Base-by-base conservation (phyloP, 352 stramenopile genomes). In the Phytophthora macrochlamydospora region DNA sequence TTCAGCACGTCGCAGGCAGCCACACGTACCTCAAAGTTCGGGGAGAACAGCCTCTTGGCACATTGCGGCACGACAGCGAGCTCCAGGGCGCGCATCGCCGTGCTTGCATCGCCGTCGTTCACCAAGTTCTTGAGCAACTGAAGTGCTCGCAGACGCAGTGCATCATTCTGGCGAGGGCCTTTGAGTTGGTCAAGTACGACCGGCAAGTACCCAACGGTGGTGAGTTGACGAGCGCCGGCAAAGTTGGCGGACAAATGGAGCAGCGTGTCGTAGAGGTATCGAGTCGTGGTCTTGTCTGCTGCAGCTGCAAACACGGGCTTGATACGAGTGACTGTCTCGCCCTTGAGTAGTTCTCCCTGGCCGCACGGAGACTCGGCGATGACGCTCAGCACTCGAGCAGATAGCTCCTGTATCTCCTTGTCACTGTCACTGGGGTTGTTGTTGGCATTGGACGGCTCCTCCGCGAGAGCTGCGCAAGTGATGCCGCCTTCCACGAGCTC, bases 21-120 rank as follows among this genome's bases (percentile, higher is more conserved):
- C 6, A 74, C 69, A 32, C 79, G 78, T 9, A 87, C 67, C 59
- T 78, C 68, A 12, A 56, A 69, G 18, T 71, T 67, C 1, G 56
- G 44, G n/a, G 79, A 77, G 55, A 81, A 78, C 35, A 89, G 52
- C n/a, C 75, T 71, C 51, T 76, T 77, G 7, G 69, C 62, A 35
- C 72, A 80, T 37, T 85, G 64, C 14, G 78, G 63, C 13, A 93
- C 57, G 4, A 48, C 71, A 4, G 76, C 76, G 2, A 92, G 70
- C 32, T 93, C 83, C 52, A 93, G 67, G 4, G 79, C 80, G 13
- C 72, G 73, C 42, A 79, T 67, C 18, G 66, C 78, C 2, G 83
- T 92, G 43, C 50, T 46, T 50, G 83, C 73, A 0, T 77, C 66
- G 43, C 81, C 81, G 59, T 93, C 85, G 56, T 93, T 93, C 49